phyloP scores from a whole-genome alignment of 2,329 filamentous ascomycete genomes.

The Colletotrichum orbiculare region DNA sequence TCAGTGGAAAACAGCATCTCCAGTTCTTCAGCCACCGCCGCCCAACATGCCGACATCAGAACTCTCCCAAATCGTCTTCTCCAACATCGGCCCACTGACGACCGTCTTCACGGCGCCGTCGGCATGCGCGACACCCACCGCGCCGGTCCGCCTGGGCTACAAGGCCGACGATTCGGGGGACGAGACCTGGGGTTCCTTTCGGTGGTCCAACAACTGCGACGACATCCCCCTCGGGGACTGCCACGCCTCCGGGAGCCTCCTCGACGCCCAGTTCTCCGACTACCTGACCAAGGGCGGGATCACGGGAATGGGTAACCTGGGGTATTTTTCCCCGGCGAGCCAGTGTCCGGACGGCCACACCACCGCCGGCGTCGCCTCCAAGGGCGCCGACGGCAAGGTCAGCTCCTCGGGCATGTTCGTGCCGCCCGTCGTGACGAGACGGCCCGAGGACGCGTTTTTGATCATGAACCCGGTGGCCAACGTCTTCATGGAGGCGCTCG shows the following conservation, averaged over 20 bases:
- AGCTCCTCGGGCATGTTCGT: constrained; percentile 24
- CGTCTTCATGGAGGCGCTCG: constrained; percentile 19
- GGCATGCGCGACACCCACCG: constrained; percentile 25
- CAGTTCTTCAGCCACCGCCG: neutral
- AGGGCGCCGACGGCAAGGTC: constrained; percentile 9
- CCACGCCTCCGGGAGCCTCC: constrained; percentile 37
- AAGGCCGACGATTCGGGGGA: neutral
- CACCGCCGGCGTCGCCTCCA: constrained; percentile 38
- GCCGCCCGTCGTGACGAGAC: neutral
- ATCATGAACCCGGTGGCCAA: constrained; percentile 8
- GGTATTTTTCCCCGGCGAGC: constrained; percentile 41
- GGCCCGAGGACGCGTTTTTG: neutral
- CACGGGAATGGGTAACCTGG: constrained; percentile 14
- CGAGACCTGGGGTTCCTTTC: neutral
- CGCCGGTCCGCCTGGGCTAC: neutral
- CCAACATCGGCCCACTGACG: constrained; percentile 37
- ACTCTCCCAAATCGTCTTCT: neutral
- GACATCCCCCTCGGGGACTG: constrained; percentile 35
- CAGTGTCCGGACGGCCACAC: constrained; percentile 42
- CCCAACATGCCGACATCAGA: constrained; percentile 19
- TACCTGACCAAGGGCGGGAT: neutral
- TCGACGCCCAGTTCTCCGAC: constrained; percentile 25
- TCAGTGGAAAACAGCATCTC: neutral
- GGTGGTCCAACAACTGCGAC: constrained; percentile 23
- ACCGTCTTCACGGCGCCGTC: constrained; percentile 36